Base-by-base conservation (phyloP, 108 stramenopile species). In the Conticribra guillardii region DNA sequence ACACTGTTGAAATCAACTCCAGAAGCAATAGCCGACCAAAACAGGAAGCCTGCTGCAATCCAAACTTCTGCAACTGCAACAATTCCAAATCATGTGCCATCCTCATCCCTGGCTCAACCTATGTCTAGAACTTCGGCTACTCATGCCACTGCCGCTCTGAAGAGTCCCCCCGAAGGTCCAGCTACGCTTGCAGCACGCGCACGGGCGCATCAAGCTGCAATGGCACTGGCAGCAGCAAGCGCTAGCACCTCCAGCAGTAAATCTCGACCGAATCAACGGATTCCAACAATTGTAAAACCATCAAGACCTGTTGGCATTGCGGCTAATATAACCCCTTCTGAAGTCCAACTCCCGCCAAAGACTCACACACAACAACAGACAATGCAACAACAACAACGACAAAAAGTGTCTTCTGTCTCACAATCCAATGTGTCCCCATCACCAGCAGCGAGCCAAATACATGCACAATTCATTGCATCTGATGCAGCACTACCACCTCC, bases 111-210 rank as follows among this genome's bases (percentile, higher is more conserved):
- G 37, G 8, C 37, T 41, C 37, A 5, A 41, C 5, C 37, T 59
- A 4, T 37, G 24, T 22, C 31, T 15, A 59, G 34, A 59, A 23
- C 32, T 59, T 29, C 33, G 2, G 31, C 58, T 15, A 59, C 34
- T 19, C 58, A 31, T 37, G 32, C 58, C 31, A 59, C 58, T n/a
- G 33, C 8, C 37, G 37, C 33, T 31, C 34, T 59, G 16, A 59
- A 59, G 58, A 59, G 58, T 59, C 58, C 50, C 15, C 60, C 60
- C 7, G 70, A 71, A 45, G 74, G 74, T 16, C 67, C 74, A 29
- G 74, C 74, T 16, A 75, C 74, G 19, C 41, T 75, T 51, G 74
- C 74, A 4, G 70, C 70, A 18, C 70, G 60, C 16, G 59, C 70
- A 27, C 31, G 60, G 27, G 70, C 59, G 37, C 37, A 41, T 5